Evolutionary conservation across 2,329 filamentous ascomycete species (phyloP).

Genomic region (Bretziella fagacearum): DNA sequence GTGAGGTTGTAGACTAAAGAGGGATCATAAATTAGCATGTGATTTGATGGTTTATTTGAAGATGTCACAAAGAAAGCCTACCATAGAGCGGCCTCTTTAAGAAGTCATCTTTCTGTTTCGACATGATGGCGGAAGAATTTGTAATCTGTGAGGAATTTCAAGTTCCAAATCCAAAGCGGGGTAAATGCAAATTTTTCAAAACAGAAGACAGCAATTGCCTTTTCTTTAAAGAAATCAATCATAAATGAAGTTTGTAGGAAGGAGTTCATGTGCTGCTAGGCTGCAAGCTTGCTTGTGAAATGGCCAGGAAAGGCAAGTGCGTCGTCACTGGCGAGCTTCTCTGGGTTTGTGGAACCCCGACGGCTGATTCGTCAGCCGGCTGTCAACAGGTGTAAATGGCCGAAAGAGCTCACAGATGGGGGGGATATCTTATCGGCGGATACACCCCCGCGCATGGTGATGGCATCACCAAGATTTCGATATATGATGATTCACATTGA

Average conservation of each 20-base stretch:
- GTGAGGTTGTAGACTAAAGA: slow-evolving; percentile 65
- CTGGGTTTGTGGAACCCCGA: not conserved
- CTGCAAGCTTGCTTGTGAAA: too few species aligned
- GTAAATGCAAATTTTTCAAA: too few species aligned
- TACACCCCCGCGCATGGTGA: too few species aligned
- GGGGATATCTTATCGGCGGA: not conserved
- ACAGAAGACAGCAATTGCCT: too few species aligned
- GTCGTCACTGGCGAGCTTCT: slow-evolving; percentile 2
- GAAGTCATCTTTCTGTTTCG: slow-evolving; percentile 7
- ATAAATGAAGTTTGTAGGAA: too few species aligned
- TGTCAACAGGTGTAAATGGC: not conserved
- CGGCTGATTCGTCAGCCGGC: not conserved
- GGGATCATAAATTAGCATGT: not conserved
- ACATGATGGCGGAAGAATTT: slow-evolving; percentile 1
- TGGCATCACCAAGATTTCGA: too few species aligned
- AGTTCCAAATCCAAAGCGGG: too few species aligned
- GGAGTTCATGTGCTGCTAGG: too few species aligned
- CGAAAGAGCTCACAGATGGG: slow-evolving; percentile 3
- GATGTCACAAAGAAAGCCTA: slow-evolving; percentile 1
- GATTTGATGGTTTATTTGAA: not conserved
- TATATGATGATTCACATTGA: too few species aligned
- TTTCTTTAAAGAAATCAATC: too few species aligned
- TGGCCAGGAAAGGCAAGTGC: not conserved
- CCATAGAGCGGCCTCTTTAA: slow-evolving; percentile 11
- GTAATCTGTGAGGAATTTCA: too few species aligned